Conservation (phyloP, 2,329 filamentous ascomycete genomes). For the Fusarium oligoseptatum region DNA sequence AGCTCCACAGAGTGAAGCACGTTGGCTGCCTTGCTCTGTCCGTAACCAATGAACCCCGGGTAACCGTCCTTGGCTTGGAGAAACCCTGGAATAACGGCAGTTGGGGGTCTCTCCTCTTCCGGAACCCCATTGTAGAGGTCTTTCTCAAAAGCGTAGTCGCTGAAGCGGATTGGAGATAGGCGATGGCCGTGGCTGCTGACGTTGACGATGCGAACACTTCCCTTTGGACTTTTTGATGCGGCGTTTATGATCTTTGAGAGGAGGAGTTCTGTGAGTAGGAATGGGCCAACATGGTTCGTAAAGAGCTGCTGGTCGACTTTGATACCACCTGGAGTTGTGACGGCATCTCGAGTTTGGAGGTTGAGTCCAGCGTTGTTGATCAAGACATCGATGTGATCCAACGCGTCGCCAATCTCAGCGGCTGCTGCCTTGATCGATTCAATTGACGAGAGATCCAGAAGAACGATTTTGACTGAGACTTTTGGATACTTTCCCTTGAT, state of each 20-base stretch:
- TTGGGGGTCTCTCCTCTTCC: slow-evolving; percentile 15
- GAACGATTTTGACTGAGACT: not conserved
- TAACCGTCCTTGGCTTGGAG: slow-evolving; percentile 34
- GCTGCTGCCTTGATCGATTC: slow-evolving; percentile 10
- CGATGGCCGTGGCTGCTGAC: slow-evolving; percentile 60
- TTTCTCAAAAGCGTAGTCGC: slow-evolving; percentile 57
- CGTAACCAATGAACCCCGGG: slow-evolving; percentile 41
- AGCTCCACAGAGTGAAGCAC: slow-evolving; percentile 41
- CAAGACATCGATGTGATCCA: slow-evolving; percentile 20
- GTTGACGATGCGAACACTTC: slow-evolving; percentile 55
- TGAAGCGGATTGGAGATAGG: slow-evolving; percentile 56
- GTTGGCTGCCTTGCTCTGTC: slow-evolving; percentile 49
- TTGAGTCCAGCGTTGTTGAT: slow-evolving; percentile 33
- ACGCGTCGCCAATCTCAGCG: not conserved
- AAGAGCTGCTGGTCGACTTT: slow-evolving; percentile 43
- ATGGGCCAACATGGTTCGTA: slow-evolving; percentile 56
- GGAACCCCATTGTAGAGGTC: slow-evolving; percentile 19
- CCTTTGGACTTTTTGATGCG: not conserved
- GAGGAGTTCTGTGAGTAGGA: slow-evolving; percentile 56
- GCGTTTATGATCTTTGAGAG: slow-evolving; percentile 47
- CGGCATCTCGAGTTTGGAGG: slow-evolving; percentile 4
- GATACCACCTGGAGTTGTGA: slow-evolving; percentile 2
- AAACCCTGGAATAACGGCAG: slow-evolving; percentile 2
- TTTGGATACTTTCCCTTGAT: slow-evolving; percentile 3
- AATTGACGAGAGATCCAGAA: slow-evolving; percentile 19